Conservation (phyloP, 1,284 basidiomycete species). For the Trichosporon asahii region DNA sequence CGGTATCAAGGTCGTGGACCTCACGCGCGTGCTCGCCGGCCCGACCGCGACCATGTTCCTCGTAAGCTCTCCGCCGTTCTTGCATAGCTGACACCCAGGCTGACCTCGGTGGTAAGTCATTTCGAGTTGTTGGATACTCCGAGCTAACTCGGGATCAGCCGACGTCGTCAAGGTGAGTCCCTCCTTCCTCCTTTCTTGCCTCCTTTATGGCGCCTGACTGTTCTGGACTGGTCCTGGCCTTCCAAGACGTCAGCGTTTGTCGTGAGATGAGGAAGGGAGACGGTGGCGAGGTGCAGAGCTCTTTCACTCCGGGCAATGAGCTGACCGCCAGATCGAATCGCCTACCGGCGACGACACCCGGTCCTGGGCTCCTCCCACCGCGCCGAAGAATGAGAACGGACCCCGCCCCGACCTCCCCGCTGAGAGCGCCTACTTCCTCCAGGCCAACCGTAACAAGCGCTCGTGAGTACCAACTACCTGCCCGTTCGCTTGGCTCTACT, state of each 20-base stretch:
- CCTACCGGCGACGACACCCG: conserved; percentile 87
- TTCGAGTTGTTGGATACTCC: neutral
- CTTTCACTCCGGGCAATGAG: neutral
- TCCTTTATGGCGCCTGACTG: too few species aligned
- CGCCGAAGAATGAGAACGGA: conserved; percentile 56
- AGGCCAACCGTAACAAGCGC: conserved; percentile 83
- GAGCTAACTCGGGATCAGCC: conserved; percentile 54
- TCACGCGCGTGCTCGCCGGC: conserved; percentile 84
- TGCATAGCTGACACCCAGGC: conserved; percentile 24
- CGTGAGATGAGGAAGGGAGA: too few species aligned
- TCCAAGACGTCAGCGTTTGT: too few species aligned
- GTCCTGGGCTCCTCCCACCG: conserved; percentile 74
- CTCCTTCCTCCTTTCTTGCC: neutral
- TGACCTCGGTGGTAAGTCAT: conserved; percentile 33
- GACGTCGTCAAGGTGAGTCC: conserved; percentile 73
- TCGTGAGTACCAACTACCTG: conserved; percentile 58
- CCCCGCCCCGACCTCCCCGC: conserved; percentile 66
- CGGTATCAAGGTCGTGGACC: conserved; percentile 75
- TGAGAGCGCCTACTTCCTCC: conserved; percentile 90
- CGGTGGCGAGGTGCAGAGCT: too few species aligned
- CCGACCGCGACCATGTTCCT: conserved; percentile 86
- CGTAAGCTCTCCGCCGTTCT: conserved; percentile 58
- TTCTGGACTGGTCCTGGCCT: too few species aligned
- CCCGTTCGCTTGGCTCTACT: too few species aligned
- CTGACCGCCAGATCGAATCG: conserved; percentile 65